Conservation (phyloP, 371 early-diverging fungal species). For the Mucor piriformis region DNA sequence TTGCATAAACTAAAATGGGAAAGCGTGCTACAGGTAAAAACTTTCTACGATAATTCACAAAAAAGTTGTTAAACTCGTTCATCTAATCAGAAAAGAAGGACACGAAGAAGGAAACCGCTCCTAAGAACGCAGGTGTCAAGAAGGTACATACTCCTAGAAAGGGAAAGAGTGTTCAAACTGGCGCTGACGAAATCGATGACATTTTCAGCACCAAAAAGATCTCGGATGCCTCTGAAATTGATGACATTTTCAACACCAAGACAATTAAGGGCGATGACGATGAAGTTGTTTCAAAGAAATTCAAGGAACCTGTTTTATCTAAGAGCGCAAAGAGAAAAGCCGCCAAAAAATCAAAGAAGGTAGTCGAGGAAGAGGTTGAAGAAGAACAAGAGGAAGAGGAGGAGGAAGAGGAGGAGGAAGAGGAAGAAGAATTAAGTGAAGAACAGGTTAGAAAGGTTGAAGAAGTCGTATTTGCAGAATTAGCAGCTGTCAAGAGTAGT, state of each 20-base stretch:
- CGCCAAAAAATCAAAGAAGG: conserved; percentile 17
- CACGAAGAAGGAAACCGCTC: conserved; percentile 4
- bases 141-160: neutral
- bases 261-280: conserved; percentile 9
- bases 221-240: conserved; percentile 42
- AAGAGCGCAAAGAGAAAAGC: conserved; percentile 23
- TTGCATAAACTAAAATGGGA: conserved; percentile 5
- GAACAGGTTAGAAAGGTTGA: conserved; percentile 30
- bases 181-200: conserved; percentile 17
- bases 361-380: neutral
- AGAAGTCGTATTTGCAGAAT: conserved; percentile 51
- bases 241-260: conserved; percentile 49
- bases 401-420: conserved; percentile 19
- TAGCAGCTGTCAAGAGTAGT: conserved; percentile 46
- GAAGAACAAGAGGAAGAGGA: conserved; percentile 7
- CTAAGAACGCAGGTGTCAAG: conserved; percentile 30
- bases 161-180: neutral
- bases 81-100: neutral
- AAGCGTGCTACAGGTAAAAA: neutral
- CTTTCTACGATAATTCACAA: neutral
- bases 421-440: conserved; percentile 24
- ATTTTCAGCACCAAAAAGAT: conserved; percentile 18
- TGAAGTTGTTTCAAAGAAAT: conserved; percentile 8
- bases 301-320: conserved; percentile 12
- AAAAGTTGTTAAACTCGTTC: neutral